Conservation (phyloP, 1,284 basidiomycete genomes). For the Puccinia horiana region DNA sequence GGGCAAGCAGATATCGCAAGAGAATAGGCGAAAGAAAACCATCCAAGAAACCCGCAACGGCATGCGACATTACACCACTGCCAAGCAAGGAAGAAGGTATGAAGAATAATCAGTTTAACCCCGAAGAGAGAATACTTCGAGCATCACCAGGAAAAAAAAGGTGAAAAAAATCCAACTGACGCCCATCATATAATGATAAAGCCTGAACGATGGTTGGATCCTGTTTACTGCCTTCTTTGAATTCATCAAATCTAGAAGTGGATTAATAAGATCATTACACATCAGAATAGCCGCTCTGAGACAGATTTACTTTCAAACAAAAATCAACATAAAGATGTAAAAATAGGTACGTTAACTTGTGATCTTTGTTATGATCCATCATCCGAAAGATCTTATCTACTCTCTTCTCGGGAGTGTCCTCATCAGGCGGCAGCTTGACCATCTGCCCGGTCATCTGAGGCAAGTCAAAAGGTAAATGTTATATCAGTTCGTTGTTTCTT, state of each 20-base stretch:
- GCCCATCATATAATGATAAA: conserved; percentile 50
- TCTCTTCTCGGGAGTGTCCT: conserved; percentile 98
- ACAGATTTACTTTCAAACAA: conserved; percentile 58
- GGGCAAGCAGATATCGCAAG: not conserved
- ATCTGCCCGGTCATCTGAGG: conserved; percentile 73
- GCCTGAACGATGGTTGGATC: conserved; percentile 98
- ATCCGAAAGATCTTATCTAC: conserved; percentile 72
- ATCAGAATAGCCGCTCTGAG: not conserved
- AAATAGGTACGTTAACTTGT: conserved; percentile 52
- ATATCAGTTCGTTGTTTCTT: not conserved
- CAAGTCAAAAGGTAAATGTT: not conserved
- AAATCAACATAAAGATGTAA: not conserved
- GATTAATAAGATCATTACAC: not conserved
- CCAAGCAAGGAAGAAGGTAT: not conserved
- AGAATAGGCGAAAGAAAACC: not conserved
- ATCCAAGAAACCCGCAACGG: not conserved
- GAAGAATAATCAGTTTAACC: not conserved
- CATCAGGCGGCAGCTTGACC: conserved; percentile 95
- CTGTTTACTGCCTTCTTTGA: conserved; percentile 93
- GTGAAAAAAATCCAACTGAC: conserved; percentile 24
- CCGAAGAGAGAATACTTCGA: not conserved
- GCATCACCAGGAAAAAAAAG: not conserved
- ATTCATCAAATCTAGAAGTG: conserved; percentile 68
- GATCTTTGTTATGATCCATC: conserved; percentile 56
- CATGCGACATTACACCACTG: not conserved